Evolutionary conservation across 1,284 basidiomycete species (phyloP).

Genomic region (Exsudoporus floridanus): DNA sequence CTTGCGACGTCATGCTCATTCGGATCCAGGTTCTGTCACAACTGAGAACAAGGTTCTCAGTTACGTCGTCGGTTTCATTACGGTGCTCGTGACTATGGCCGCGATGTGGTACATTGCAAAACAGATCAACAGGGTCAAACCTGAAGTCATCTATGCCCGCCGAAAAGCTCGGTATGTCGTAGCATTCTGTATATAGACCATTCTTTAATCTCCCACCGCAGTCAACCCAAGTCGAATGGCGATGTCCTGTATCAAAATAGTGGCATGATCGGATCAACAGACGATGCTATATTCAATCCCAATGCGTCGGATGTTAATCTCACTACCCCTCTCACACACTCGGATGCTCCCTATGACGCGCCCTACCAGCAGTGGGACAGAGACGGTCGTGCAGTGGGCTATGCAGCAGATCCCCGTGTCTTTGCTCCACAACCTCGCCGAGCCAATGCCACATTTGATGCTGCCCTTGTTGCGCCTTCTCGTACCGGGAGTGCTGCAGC

Average conservation of each 20-base stretch:
- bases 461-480: slow-evolving; percentile 12
- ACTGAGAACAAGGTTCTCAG: slow-evolving; percentile 60
- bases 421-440: slow-evolving; percentile 43
- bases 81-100: slow-evolving; percentile 67
- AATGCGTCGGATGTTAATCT: slow-evolving; percentile 45
- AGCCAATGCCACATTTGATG: slow-evolving; percentile 10
- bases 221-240: slow-evolving; percentile 50
- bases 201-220: slow-evolving; percentile 23
- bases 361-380: slow-evolving; percentile 41
- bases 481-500: slow-evolving; percentile 14
- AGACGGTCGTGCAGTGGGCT: slow-evolving; percentile 36
- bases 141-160: slow-evolving; percentile 69
- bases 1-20: slow-evolving; percentile 8
- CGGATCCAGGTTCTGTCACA: slow-evolving; percentile 40
- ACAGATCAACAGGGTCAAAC: slow-evolving; percentile 75
- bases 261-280: slow-evolving; percentile 29
- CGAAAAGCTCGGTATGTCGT: slow-evolving; percentile 61
- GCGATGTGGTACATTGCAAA: slow-evolving; percentile 84
- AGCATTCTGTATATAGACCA: not conserved
- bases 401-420: slow-evolving; percentile 37
- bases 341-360: slow-evolving; percentile 30
- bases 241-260: slow-evolving; percentile 35
- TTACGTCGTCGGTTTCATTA: slow-evolving; percentile 60
- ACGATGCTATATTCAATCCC: slow-evolving; percentile 37
- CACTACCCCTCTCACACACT: slow-evolving; percentile 22